Base-by-base conservation (phyloP, 2,329 filamentous ascomycete genomes). In the Fusarium phyllophilum region DNA sequence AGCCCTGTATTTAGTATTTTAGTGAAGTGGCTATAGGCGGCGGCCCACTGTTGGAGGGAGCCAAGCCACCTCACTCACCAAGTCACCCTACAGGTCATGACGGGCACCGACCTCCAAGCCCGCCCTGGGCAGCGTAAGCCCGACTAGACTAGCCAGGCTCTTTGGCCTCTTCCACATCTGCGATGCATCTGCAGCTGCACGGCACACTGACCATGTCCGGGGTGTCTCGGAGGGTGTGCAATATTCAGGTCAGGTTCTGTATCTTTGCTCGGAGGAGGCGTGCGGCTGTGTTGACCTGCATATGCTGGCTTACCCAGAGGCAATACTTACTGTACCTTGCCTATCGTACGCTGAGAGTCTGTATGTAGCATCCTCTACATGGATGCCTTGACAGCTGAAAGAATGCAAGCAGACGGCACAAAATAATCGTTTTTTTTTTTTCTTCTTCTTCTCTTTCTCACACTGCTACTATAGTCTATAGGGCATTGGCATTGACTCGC, bases 21-120 rank as follows among this genome's bases (percentile, higher is more conserved):
- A 74, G 70, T 63, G 72, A 73, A 67, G 63, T 68, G 65, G 65
- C 65, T 68, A 62, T 52, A 62, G 62, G 44, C 56, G 33, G 48
- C 55, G 62, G 68, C 73, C 75, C 75, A 76, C 73, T 71, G 62
- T 54, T 68, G 46, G 75, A 77, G 75, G 70, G 75, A 77, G 75
- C 75, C 73, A 73, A 72, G 65, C 58, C 69, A 74, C 58, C 54
- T 61, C 69, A 64, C 29, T 54, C n/a, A 44, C 33, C 34, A 36
- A 55, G 29, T 64, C n/a, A 44, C 52, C 34, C 24, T 56, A 44
- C 48, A 63, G 33, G 55, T 51, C 42, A 58, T 49, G 38, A 58
- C 31, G 20, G 29, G 24, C 55, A 51, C 48, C 31, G 31, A 51
- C 48, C 48, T 51, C 29, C 48, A 51, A 51, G 48, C 29, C 46